Base-by-base conservation (phyloP, 805 yeast genomes). In the Schwanniomyces vanrijiae region DNA sequence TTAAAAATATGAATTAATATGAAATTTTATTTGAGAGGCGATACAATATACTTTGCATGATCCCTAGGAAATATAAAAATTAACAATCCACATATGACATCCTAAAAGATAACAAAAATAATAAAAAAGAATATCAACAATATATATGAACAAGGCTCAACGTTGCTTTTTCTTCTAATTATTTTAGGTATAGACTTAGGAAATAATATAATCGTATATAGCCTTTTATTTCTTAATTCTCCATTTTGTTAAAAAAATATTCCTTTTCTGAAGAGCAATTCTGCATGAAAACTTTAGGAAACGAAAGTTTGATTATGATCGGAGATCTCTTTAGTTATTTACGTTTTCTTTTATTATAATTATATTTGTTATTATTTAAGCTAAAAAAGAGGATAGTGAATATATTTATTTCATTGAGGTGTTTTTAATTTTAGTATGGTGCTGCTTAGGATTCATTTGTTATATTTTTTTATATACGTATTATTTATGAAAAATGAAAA, bases 151-250 rank as follows among this genome's bases (percentile, higher is more conserved):
- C 35, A 31, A 31, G 25, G 25, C 39, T 37, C 25, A 37, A 14
- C 39, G 19, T 22, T 38, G 21, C 28, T 24, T 38, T 38, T 38
- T 22, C 31, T 21, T 40, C 35, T 35, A 40, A 29, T 40, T 44
- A 39, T 44, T 40, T 33, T 44, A 44, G 39, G 47, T 44, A 44
- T 44, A 44, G 47, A 44, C 43, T 42, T 40, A 42, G 41, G 43
- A 44, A 40, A 38, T 38, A 44, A 33, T 38, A 38, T 44, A 39
- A 34, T 34, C 40, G 40, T 44, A 28, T 40, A 44, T 44, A 40
- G 43, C 25, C 34, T 44, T 39, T 38, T 38, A 38, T 38, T 24
- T 38, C 41, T 38, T 22, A 38, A 38, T 21, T 22, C 29, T 38
- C 31, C 24, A 20, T 31, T 38, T 20, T 38, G 10, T 14, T 22